Percentiles rank a stretch among this genome's conserved stretches.
Conservation (phyloP, 2,329 filamentous ascomycete species). For the Fusarium sp. region DNA sequence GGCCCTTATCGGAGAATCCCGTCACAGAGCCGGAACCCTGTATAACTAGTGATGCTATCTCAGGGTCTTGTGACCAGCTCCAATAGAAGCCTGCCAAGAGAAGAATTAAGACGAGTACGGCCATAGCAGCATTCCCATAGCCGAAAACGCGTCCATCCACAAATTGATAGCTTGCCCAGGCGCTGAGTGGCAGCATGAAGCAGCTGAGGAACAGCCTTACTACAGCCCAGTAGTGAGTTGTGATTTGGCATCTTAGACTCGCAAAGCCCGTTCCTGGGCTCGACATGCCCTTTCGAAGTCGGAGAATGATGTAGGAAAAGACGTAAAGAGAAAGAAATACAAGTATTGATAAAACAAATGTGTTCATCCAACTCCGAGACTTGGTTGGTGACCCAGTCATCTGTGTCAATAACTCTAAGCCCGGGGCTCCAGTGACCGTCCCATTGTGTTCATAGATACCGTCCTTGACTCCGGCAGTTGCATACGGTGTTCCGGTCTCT, state of each 20-base stretch:
- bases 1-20: rapidly evolving
- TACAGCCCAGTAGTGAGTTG: slow-evolving; percentile 58
- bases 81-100: slow-evolving; percentile 47
- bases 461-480: slow-evolving; percentile 53
- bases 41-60: slow-evolving; percentile 11
- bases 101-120: slow-evolving; percentile 39
- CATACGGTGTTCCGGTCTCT: slow-evolving; percentile 41
- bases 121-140: slow-evolving; percentile 53
- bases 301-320: slow-evolving; percentile 57
- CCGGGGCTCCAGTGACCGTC: slow-evolving; percentile 65
- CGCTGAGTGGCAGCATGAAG: slow-evolving; percentile 77
- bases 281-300: rapidly evolving
- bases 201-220: slow-evolving; percentile 80
- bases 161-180: slow-evolving; percentile 79
- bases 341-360: slow-evolving; percentile 73
- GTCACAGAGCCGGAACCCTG: background rate
- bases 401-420: slow-evolving; percentile 75
- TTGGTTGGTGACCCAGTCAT: slow-evolving; percentile 73
- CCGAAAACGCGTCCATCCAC: slow-evolving; percentile 27
- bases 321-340: slow-evolving; percentile 70
- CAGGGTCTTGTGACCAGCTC: slow-evolving; percentile 29
- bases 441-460: slow-evolving; percentile 75
- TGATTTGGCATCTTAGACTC: slow-evolving; percentile 52
- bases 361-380: slow-evolving; percentile 75
- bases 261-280: rapidly evolving